These are phyloP conservation scores for Macrotyloma uniflorum DNA, from an alignment of 306 rosid genomes.

Conservation along the genomic window DNA sequence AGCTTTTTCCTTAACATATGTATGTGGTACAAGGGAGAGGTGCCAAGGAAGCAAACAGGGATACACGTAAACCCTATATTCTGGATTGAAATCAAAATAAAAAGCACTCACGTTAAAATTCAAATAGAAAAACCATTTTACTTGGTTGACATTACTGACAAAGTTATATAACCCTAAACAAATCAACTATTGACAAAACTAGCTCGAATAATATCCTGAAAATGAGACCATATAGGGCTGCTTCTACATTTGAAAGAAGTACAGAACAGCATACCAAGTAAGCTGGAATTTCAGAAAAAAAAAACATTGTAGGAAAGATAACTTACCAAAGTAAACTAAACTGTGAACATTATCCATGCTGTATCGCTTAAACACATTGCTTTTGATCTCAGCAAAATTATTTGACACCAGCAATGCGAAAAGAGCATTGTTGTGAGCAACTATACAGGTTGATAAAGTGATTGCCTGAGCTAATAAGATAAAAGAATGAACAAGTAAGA, in stretches of 20 bases:
- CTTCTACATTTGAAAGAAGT: conserved; percentile 30
- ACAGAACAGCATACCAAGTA: not conserved
- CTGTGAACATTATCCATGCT: conserved; percentile 92
- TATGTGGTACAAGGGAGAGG: not conserved
- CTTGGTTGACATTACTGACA: not conserved
- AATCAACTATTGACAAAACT: conserved; percentile 15
- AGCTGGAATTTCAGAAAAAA: conserved; percentile 7
- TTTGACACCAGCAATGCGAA: conserved; percentile 95
- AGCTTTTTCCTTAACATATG: conserved; percentile 9
- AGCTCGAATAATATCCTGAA: conserved; percentile 11
- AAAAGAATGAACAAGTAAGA: conserved; percentile 84
- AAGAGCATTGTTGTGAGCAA: conserved; percentile 95
- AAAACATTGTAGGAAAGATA: conserved; percentile 22
- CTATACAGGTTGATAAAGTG: conserved; percentile 94
- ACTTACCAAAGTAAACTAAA: conserved; percentile 93
- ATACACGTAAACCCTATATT: not conserved
- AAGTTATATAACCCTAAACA: conserved; percentile 20
- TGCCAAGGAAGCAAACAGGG: not conserved
- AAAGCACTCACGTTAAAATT: not conserved
- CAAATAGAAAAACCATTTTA: not conserved
- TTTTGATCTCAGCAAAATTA: conserved; percentile 96
- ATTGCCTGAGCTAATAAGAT: conserved; percentile 98
- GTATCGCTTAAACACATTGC: conserved; percentile 90
- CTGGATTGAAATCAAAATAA: conserved; percentile 20
- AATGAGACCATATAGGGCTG: not conserved